A percentile compares a stretch with the other conserved stretches of the same genome.
Conservation (phyloP, 2,329 filamentous ascomycete genomes). For the Aureobasidium mangrovei region DNA sequence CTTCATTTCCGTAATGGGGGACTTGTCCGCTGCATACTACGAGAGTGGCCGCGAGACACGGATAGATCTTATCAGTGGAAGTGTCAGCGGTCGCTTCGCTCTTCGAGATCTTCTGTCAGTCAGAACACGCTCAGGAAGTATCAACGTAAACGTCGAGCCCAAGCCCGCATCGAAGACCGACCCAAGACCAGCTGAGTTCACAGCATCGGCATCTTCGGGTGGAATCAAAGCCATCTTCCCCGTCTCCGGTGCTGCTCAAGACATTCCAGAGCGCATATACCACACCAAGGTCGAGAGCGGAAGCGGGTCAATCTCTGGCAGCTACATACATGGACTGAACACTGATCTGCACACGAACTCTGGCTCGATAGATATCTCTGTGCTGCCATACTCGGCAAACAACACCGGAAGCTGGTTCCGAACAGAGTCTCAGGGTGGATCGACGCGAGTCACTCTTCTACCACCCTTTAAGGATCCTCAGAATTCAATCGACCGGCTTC, state of each 20-base stretch:
- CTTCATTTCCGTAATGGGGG: constrained; percentile 29
- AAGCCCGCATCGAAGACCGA: constrained; percentile 24
- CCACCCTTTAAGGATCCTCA: constrained; percentile 25
- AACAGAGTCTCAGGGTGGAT: constrained; percentile 29
- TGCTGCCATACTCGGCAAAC: constrained; percentile 29
- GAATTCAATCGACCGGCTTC: constrained; percentile 23
- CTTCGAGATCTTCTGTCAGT: constrained; percentile 34
- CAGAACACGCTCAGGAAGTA: constrained; percentile 32
- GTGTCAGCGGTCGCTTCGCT: constrained; percentile 34
- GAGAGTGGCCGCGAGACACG: constrained; percentile 30
- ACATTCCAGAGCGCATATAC: constrained; percentile 35
- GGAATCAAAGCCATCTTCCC: constrained; percentile 30
- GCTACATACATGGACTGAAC: constrained; percentile 33
- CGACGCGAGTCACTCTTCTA: constrained; percentile 27
- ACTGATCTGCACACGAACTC: constrained; percentile 30
- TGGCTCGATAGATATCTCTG: constrained; percentile 29
- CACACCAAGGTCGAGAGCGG: constrained; percentile 30
- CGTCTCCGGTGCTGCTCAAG: not conserved
- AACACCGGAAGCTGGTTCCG: constrained; percentile 23
- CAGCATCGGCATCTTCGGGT: constrained; percentile 28
- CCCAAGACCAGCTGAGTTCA: constrained; percentile 30
- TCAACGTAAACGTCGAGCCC: constrained; percentile 33
- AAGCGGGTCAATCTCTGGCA: constrained; percentile 31
- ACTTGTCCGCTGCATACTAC: constrained; percentile 25
- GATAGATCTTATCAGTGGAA: constrained; percentile 32